Base-by-base conservation (phyloP, 1,139 yeast species). In the Kazachstania sp. region DNA sequence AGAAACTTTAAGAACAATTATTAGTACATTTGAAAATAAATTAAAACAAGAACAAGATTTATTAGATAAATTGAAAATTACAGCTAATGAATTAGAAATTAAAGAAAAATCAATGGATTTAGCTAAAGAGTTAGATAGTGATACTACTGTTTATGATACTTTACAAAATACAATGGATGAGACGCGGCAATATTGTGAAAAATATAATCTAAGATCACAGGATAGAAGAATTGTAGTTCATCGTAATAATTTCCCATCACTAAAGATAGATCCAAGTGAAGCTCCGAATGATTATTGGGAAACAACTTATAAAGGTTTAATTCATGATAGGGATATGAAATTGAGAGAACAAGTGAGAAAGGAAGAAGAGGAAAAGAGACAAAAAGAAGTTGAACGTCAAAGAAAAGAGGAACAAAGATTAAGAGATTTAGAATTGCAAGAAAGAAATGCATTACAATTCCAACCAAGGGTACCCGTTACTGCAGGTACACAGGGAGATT, bases 271-370 rank as follows among this genome's bases (percentile, higher is more conserved):
- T 42, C 46, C 41, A 23, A 48, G 54, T 12, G 56, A 56, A 45
- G 66, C 66, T 1, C 64, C 66, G 3, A 45, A 50, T 4, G 57
- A 59, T 41, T 62, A 62, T 43, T 62, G 67, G 67, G 48, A 48
- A 28, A 50, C 48, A 23, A 31, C 37, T 18, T 53, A 55, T 43
- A 46, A 47, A 18, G 47, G 46, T 4, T 20, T 49, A 32, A 35
- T 48, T 29, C 28, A 40, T 20, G 52, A 48, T 15, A 38, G 36
- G 18, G 45, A 47, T 38, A 56, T 51, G 28, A 48, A 53, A 39
- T 51, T 44, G 41, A 41, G 45, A 48, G 38, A 40, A 36, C 38
- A 45, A 34, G 47, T 40, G 13, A 41, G 43, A 30, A 47, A 45
- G 20, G 35, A 37, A 23, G 41, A 34, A 28, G 15, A n/a, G 12